Base-by-base conservation (phyloP, 2,329 filamentous ascomycete genomes). In the Volutella citrinella region DNA sequence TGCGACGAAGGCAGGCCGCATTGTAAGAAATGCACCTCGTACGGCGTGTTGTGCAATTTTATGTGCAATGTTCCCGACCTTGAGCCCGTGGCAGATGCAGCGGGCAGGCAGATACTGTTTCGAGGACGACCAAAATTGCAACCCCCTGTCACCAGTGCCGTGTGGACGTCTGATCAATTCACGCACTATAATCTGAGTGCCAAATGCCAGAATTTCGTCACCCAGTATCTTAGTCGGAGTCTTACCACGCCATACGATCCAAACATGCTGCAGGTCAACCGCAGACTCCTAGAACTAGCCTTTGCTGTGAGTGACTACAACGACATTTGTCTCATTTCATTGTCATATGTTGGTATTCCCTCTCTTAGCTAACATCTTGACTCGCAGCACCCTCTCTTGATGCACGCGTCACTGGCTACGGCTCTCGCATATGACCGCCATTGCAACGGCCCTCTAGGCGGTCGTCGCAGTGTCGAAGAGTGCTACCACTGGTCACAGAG, bases 11-110 rank as follows among this genome's bases (percentile, higher is more conserved):
- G 19, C 19, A 70, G 61, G 34, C 69, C 69, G 2, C 43, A 56
- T 5, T 74, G 70, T 51, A 57, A 49, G 10, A 60, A 45, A 47
- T 74, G 70, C 45, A 37, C 22, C 15, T 60, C 55, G 4, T 73
- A 64, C n/a, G 61, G 68, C 0, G 57, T 73, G 1, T 11, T 64
- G 30, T 73, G 70, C 51, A 72, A 68, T 32, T 71, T 63, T 27
- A 40, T 52, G 5, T 32, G 55, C 2, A 52, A 57, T 29, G 30
- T 62, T 1, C 37, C 61, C 0, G 63, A 71, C 32, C 49, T 70
- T 1, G 61, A 69, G 18, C 54, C 62, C 7, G 17, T 60, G 2
- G 45, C 50, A 7, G 46, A 46, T 25, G 54, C 54, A 14, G 20
- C 42, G 9, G 41, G 31, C 11, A 48, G 38, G 19, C 19, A 38